Evolutionary conservation across 2,329 filamentous ascomycete species (phyloP).

Genomic region (Ophiostoma perfectum): DNA sequence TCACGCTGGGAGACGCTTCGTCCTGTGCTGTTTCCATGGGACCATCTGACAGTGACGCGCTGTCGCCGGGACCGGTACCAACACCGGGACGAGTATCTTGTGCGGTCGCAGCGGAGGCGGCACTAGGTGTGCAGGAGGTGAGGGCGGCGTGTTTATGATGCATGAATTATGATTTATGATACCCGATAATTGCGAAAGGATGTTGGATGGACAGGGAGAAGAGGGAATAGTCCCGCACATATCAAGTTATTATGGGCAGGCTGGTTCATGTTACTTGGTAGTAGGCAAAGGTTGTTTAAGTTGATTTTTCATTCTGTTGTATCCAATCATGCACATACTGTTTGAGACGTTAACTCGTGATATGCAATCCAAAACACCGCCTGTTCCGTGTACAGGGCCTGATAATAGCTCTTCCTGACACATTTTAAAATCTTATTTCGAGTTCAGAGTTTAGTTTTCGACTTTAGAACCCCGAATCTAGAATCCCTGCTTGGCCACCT

Average conservation of each 20-base stretch:
- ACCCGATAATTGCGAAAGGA: background rate
- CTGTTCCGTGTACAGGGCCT: background rate
- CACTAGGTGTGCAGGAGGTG: background rate
- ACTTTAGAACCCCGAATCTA: conserved; percentile 11
- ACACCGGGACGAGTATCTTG: conserved; percentile 27
- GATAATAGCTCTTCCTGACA: no score
- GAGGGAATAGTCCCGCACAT: background rate
- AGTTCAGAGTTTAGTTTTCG: no score
- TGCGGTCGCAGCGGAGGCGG: conserved; percentile 18
- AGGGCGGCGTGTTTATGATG: background rate
- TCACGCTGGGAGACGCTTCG: conserved; percentile 25
- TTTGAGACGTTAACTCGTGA: background rate
- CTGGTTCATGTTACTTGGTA: background rate
- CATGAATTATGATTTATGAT: conserved; percentile 9
- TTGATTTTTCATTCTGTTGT: background rate
- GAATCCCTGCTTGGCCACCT: conserved; percentile 34
- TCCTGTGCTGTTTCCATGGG: conserved; percentile 26
- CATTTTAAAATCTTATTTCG: no score
- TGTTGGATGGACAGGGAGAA: background rate
- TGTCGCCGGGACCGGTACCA: conserved; percentile 24
- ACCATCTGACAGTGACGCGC: conserved; percentile 23
- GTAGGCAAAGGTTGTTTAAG: background rate
- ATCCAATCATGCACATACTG: background rate
- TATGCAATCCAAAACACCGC: background rate
- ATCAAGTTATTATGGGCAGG: conserved; percentile 6